A percentile compares a stretch with the other conserved stretches of the same genome.
Conservation (phyloP, 768 basidiomycete genomes). For the Leccinum subgranulosum region DNA sequence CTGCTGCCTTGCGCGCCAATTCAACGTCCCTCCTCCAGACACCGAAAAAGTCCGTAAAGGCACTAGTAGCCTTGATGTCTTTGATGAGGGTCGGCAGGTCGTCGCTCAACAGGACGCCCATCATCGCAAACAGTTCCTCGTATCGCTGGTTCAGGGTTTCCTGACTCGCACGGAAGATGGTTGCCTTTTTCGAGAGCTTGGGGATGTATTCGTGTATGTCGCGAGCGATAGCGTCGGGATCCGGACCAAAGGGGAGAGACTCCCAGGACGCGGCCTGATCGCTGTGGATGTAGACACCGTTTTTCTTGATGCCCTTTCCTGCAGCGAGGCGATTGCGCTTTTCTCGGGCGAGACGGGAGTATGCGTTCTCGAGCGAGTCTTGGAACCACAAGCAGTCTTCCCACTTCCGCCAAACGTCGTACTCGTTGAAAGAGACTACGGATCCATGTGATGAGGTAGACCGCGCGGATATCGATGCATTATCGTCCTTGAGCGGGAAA, state of each 20-base stretch:
- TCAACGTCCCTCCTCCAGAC: constrained; percentile 75
- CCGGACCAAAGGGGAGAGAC: constrained; percentile 80
- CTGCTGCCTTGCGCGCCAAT: constrained; percentile 41
- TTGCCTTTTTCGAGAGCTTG: constrained; percentile 65
- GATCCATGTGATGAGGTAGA: constrained; percentile 37
- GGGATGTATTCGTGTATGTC: constrained; percentile 69
- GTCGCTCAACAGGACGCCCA: constrained; percentile 55
- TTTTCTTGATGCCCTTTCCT: constrained; percentile 74
- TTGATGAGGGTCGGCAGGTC: constrained; percentile 62
- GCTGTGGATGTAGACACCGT: constrained; percentile 64
- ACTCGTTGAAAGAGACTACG: constrained; percentile 40
- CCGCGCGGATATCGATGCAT: constrained; percentile 23
- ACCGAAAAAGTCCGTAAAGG: constrained; percentile 75
- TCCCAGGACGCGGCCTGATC: constrained; percentile 82
- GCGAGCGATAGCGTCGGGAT: constrained; percentile 67
- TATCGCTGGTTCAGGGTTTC: constrained; percentile 63
- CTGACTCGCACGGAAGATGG: constrained; percentile 68
- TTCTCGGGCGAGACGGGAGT: constrained; percentile 55
- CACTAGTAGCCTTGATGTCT: constrained; percentile 57
- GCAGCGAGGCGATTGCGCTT: constrained; percentile 65
- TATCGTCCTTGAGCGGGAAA: constrained; percentile 38
- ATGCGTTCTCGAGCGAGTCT: constrained; percentile 63
- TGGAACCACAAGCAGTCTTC: constrained; percentile 82
- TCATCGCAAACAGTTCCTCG: constrained; percentile 54
- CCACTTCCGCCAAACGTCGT: constrained; percentile 79